Conservation (phyloP, 768 basidiomycete species). For the Sistotremastrum suecicum region DNA sequence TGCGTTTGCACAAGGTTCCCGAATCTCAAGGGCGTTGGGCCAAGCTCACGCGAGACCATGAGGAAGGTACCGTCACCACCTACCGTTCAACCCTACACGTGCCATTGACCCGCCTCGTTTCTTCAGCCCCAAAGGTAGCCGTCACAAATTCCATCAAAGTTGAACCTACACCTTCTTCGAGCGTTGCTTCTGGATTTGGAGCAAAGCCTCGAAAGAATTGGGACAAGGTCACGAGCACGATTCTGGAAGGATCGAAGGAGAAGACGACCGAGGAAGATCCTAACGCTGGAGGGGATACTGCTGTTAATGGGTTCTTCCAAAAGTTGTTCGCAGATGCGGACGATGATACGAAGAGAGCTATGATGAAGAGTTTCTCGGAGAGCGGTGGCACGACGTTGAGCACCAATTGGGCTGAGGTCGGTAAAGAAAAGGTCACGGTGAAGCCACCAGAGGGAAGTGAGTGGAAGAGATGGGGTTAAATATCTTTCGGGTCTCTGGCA, state of each 20-base stretch:
- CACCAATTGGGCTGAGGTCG: slow-evolving; percentile 91
- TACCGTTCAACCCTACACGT: slow-evolving; percentile 13
- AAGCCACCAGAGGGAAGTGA: slow-evolving; percentile 77
- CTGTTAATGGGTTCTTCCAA: slow-evolving; percentile 82
- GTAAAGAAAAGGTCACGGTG: slow-evolving; percentile 52
- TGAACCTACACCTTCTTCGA: too few species aligned
- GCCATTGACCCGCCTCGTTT: slow-evolving; percentile 15
- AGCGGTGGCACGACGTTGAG: slow-evolving; percentile 91
- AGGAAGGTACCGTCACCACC: not conserved
- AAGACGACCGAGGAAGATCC: slow-evolving; percentile 63
- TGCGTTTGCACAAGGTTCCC: slow-evolving; percentile 53
- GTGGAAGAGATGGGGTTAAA: slow-evolving; percentile 58
- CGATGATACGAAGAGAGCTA: slow-evolving; percentile 81
- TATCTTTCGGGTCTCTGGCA: not conserved
- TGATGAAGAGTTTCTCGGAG: slow-evolving; percentile 97
- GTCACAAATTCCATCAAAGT: too few species aligned
- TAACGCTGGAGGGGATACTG: slow-evolving; percentile 78
- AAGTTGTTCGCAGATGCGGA: slow-evolving; percentile 85
- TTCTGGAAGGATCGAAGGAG: slow-evolving; percentile 56
- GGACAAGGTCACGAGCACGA: slow-evolving; percentile 66
- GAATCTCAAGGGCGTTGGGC: slow-evolving; percentile 55
- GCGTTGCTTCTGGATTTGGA: too few species aligned
- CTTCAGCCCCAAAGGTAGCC: too few species aligned
- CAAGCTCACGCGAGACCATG: slow-evolving; percentile 21
- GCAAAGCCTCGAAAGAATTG: slow-evolving; percentile 60